Evolutionary conservation across 2,329 filamentous ascomycete genomes (phyloP).

Genomic region (Neonectria sp.): DNA sequence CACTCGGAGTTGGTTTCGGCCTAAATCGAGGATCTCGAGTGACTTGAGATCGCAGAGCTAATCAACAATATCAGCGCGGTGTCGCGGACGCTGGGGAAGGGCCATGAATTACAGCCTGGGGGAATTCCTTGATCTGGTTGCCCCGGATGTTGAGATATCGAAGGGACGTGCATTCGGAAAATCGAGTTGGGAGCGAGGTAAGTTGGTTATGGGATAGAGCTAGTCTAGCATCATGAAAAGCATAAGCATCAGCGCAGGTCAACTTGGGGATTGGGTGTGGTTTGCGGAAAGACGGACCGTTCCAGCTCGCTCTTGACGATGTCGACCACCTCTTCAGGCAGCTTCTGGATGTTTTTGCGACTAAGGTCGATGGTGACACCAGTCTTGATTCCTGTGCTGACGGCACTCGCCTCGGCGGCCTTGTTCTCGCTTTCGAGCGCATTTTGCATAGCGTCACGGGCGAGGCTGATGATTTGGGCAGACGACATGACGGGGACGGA

Average conservation of each 20-base stretch:
- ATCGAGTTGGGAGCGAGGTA: slow-evolving; percentile 77
- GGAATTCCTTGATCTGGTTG: slow-evolving; percentile 78
- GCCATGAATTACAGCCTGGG: slow-evolving; percentile 63
- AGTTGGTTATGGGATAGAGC: slow-evolving; percentile 87
- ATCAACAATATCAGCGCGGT: slow-evolving; percentile 41
- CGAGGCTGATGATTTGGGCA: slow-evolving; percentile 75
- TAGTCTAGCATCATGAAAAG: slow-evolving; percentile 65
- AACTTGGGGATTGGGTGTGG: slow-evolving; percentile 5
- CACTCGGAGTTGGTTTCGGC: slow-evolving; percentile 85
- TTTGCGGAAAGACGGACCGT: slow-evolving; percentile 64
- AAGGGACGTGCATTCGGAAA: slow-evolving; percentile 82
- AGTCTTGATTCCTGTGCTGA: slow-evolving; percentile 74
- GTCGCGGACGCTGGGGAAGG: slow-evolving; percentile 30
- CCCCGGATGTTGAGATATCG: slow-evolving; percentile 87
- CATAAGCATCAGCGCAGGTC: slow-evolving; percentile 32
- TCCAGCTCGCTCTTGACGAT: slow-evolving; percentile 82
- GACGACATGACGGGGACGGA: slow-evolving; percentile 70
- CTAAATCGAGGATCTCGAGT: slow-evolving; percentile 93
- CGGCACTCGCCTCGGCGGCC: slow-evolving; percentile 71
- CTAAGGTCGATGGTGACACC: slow-evolving; percentile 86
- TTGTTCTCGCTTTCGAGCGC: slow-evolving; percentile 78
- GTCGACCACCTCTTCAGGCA: slow-evolving; percentile 82
- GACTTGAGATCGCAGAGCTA: slow-evolving; percentile 89
- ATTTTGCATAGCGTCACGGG: slow-evolving; percentile 76
- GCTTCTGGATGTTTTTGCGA: slow-evolving; percentile 78